Base-by-base conservation (phyloP, 1,284 basidiomycete species). In the Heliocybe sulcata region DNA sequence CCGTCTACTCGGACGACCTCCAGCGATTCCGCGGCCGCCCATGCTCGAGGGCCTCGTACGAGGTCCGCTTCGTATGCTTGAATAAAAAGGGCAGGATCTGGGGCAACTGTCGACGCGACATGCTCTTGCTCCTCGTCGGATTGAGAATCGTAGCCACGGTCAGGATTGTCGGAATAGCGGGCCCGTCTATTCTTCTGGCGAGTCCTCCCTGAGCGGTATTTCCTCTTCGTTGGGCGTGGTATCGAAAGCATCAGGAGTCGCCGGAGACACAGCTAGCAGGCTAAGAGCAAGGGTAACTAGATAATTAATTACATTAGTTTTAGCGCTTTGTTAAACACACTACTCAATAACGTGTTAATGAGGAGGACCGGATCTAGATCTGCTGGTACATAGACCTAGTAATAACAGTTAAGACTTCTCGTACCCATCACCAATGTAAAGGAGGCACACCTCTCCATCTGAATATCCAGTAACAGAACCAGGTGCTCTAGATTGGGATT, bases 1-100 rank as follows among this genome's bases (percentile, higher is more conserved):
- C 49, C 27, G n/a, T 66, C 56, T 8, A 20, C 31, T 31, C 26
- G 31, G 54, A 61, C 72, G 12, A 49, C 47, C 59, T 85, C 82
- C 22, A 85, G 71, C 20, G 80, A 73, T 16, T 67, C 64, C 0
- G 79, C 79, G 1, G 77, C 66, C 10, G 68, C 62, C 4, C 60
- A 59, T 2, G 76, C 78, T 22, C 68, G 66, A 0, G 78, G 72
- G 3, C 82, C 81, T 29, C 72, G 75, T 1, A 80, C 64, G 33
- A 90, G 62, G 56, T 86, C 82, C 3, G 84, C 84, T 68, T 90
- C 87, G 60, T 87, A 74, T 0, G 83, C 86, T 60, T 83, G 80
- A 48, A 87, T 73, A 61, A 73, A 81, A 11, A 87, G 69, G 16
- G 61, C 49, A 1, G 60, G 58, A 42, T 70, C 64, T 16, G 47